Conservation (phyloP, 2,329 filamentous ascomycete genomes). For the Penicillium paneum region DNA sequence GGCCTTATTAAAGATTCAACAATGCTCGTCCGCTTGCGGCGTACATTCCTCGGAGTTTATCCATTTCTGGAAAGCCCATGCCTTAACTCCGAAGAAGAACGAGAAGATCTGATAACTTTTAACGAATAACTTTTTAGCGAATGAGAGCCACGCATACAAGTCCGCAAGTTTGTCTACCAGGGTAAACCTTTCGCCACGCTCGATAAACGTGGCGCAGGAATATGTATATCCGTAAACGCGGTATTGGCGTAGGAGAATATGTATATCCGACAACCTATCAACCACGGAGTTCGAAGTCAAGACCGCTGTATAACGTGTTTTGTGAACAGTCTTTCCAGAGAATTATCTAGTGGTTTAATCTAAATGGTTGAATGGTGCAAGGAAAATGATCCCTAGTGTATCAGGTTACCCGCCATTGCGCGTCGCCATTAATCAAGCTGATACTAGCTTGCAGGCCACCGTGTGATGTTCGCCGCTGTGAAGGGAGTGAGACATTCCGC, state of each 20-base stretch:
- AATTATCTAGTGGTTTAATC: not conserved
- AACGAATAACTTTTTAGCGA: not conserved
- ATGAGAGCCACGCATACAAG: not conserved
- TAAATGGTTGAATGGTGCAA: too few relatives aligned
- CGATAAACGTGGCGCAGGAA: not conserved
- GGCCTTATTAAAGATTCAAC: not conserved
- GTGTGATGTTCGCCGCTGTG: too few relatives aligned
- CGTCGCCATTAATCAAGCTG: not conserved
- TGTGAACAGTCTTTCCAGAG: too few relatives aligned
- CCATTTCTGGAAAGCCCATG: constrained; percentile 3
- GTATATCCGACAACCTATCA: not conserved
- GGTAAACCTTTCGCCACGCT: not conserved
- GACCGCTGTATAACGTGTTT: not conserved
- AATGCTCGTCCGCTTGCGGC: constrained; percentile 11
- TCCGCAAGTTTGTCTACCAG: too few relatives aligned
- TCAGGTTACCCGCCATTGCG: not conserved
- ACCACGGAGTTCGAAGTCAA: not conserved
- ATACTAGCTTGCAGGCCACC: not conserved
- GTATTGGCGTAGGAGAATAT: not conserved
- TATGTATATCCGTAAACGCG: not conserved
- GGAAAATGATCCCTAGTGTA: not conserved
- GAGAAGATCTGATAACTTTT: not conserved
- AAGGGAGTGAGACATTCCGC: not conserved
- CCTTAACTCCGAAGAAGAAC: constrained; percentile 6
- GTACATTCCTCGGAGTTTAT: not conserved